Base-by-base conservation (phyloP, 129 eudicot genomes). In the Arctium minus region DNA sequence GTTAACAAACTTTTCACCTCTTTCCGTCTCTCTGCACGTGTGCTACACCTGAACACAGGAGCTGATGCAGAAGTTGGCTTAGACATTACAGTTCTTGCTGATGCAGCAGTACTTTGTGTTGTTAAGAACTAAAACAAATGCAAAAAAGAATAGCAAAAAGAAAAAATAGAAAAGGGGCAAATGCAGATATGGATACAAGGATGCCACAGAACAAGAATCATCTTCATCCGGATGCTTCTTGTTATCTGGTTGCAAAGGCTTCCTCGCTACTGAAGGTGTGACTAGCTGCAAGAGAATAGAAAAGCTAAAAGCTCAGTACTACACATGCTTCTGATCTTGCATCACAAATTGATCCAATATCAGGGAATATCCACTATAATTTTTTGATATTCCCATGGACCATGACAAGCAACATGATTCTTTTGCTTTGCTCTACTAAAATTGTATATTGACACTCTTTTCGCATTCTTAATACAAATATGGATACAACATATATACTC, bases 21-120 rank as follows among this genome's bases (percentile, higher is more conserved):
- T 77, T 88, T 94, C 44, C 98, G 86, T 88, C 92, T 91, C 89
- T 89, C 98, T 72, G 97, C 97, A 76, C 98, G 98, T 3, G 93
- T 91, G 69, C 80, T 90, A 89, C 88, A 85, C 85, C 87, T 88
- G 84, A 92, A 94, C 6, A 81, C 81, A 3, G 98, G 98, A 67
- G 98, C 96, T 73, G 92, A 89, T n/a, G 90, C 96, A 85, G 85
- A 85, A 22, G 92, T 89, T 53, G 79, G 79, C 84, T 86, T 94
- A 48, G 88, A 77, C 75, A 74, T 92, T 13, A 86, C 74, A 56
- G 90, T 30, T 82, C 89, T 88, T 68, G 86, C 81, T 82, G 92
- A 84, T 76, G 89, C 87, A 22, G 85, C 88, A 80, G 68, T 85
- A 78, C 98, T 94, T 76, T 72, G 77, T 6, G 39, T 70, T 27